phyloP scores from a whole-genome alignment of 2,329 filamentous ascomycete genomes.

The Fusarium globosum region DNA sequence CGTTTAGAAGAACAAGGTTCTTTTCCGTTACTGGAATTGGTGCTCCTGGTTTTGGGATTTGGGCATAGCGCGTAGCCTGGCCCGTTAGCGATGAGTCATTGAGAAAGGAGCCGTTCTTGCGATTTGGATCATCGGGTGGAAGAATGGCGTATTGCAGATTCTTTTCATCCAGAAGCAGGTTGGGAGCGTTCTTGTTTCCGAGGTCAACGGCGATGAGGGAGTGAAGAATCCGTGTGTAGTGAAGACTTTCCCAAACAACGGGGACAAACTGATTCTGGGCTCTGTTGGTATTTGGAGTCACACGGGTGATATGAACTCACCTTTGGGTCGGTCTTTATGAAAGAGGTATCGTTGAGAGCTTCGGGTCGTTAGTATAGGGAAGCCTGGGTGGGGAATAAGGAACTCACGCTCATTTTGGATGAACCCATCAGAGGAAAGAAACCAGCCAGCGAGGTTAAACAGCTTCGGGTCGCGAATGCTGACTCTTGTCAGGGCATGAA shows the following conservation, averaged over 20 bases:
- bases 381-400: too few relatives aligned
- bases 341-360: neutral
- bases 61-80: neutral
- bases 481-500: rapidly evolving
- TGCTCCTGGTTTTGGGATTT: conserved; percentile 2
- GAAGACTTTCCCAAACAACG: conserved; percentile 6
- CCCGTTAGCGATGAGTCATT: neutral
- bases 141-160: conserved; percentile 23
- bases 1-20: conserved; percentile 7
- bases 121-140: conserved; percentile 12
- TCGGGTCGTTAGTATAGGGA: neutral
- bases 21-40: neutral
- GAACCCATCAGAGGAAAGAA: conserved; percentile 8
- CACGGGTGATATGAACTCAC: rapidly evolving
- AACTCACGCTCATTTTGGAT: neutral
- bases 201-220: conserved; percentile 23
- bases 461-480: conserved; percentile 8
- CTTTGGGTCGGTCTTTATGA: neutral
- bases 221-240: conserved; percentile 15
- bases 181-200: conserved; percentile 1
- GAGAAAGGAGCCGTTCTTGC: neutral
- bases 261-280: neutral
- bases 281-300: rapidly evolving
- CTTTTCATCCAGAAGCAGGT: neutral
- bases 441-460: conserved; percentile 5